Conservation (phyloP, 169 alveolate species). For the Plasmodium inui region DNA sequence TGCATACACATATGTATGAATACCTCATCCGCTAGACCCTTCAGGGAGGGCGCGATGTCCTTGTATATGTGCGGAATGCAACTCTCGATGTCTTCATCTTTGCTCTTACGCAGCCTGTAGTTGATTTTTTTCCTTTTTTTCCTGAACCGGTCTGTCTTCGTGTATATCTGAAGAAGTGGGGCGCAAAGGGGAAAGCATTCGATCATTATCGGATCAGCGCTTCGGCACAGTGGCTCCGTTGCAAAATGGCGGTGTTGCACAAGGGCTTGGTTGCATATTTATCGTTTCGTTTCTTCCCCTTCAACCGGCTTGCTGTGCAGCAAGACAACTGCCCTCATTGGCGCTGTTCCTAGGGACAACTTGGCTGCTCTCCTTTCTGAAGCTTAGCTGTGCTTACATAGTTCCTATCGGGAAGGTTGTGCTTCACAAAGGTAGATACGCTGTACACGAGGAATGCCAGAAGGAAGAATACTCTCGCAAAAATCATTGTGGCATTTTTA, state of each 20-base stretch:
- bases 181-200: background rate
- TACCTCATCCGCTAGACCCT: conserved; percentile 71
- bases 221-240: background rate
- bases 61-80: conserved; percentile 66
- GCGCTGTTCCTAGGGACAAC: background rate
- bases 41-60: conserved; percentile 63
- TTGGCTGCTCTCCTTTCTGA: background rate
- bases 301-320: background rate
- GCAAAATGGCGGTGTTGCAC: background rate
- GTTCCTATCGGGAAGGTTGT: background rate
- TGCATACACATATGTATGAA: background rate
- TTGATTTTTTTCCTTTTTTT: conserved; percentile 38
- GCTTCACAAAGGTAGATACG: conserved; percentile 52
- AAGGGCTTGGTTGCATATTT: background rate
- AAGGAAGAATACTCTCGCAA: conserved; percentile 15
- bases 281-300: background rate
- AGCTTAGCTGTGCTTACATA: conserved; percentile 16
- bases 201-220: background rate
- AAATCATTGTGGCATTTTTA: conserved; percentile 60
- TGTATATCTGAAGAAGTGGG: conserved; percentile 23
- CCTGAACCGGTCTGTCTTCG: conserved; percentile 45
- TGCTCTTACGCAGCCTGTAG: conserved; percentile 18
- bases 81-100: conserved; percentile 54
- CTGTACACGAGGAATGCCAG: background rate
- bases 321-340: background rate